phyloP scores from a whole-genome alignment of 257 asterid genomes.

The Solanum clarkiae region DNA sequence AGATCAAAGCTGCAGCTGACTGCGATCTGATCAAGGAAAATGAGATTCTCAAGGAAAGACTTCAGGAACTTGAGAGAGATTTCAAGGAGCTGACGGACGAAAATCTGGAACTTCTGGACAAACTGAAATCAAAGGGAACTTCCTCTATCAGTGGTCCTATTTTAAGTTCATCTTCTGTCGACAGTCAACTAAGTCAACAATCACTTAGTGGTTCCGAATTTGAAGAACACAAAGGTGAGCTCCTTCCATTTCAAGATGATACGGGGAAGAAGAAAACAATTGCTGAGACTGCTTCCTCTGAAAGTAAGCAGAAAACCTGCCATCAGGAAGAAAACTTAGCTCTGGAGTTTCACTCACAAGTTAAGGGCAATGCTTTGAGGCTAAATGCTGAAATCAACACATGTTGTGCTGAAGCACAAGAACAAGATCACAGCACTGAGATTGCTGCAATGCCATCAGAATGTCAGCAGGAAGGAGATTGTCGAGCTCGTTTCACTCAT shows the following conservation, averaged over 20 bases:
- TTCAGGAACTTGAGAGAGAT: conserved; percentile 19
- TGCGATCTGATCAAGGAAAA: conserved; percentile 6
- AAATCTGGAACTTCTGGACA: conserved; percentile 9
- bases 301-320: neutral
- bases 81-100: conserved; percentile 17
- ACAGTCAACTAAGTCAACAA: neutral
- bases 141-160: neutral
- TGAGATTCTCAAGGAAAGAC: conserved; percentile 8
- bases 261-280: neutral
- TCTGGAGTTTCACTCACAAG: neutral
- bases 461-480: neutral
- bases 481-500: neutral
- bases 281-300: neutral
- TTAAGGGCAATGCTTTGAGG: neutral
- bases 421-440: neutral
- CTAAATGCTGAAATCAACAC: neutral
- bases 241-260: neutral
- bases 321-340: neutral
- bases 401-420: neutral
- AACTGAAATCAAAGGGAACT: conserved; percentile 4
- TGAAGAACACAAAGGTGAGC: neutral
- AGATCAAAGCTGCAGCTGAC: neutral
- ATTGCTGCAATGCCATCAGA: neutral
- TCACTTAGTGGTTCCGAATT: neutral
- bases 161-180: neutral